Percentiles rank a stretch among this genome's conserved stretches.
Conservation (phyloP, 805 yeast species). For the Candida methanosorbosa region DNA sequence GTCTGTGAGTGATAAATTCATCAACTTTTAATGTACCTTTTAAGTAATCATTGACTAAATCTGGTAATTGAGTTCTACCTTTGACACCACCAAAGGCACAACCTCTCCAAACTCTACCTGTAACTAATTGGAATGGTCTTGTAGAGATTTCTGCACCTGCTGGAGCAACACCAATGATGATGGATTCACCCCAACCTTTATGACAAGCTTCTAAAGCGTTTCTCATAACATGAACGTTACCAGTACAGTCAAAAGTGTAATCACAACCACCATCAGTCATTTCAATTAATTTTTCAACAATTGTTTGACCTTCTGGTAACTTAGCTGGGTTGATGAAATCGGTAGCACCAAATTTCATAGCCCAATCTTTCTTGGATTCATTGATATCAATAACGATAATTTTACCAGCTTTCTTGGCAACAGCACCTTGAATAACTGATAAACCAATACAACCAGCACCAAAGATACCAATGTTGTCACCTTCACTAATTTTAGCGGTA, state of each 20-base stretch:
- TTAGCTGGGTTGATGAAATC: slow-evolving; percentile 84
- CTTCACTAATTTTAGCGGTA: slow-evolving; percentile 84
- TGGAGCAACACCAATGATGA: slow-evolving; percentile 96
- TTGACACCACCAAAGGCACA: slow-evolving; percentile 99
- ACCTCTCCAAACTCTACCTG: slow-evolving; percentile 98
- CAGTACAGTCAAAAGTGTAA: slow-evolving; percentile 96
- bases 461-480: slow-evolving; percentile 91
- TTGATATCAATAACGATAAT: slow-evolving; percentile 85
- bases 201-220: slow-evolving; percentile 94
- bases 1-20: slow-evolving; percentile 91
- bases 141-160: slow-evolving; percentile 96
- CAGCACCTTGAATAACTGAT: slow-evolving; percentile 94
- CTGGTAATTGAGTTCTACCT: slow-evolving; percentile 94
- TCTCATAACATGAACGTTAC: slow-evolving; percentile 93
- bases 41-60: slow-evolving; percentile 78
- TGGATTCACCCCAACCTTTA: slow-evolving; percentile 98
- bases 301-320: slow-evolving; percentile 62
- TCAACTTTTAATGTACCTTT: slow-evolving; percentile 79
- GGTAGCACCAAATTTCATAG: slow-evolving; percentile 86
- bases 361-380: slow-evolving; percentile 79
- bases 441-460: slow-evolving; percentile 98
- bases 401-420: slow-evolving; percentile 68
- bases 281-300: slow-evolving; percentile 77
- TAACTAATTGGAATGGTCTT: slow-evolving; percentile 97
- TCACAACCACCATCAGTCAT: slow-evolving; percentile 97